Conservation (phyloP, 1,139 yeast species). For the Kluyveromyces marxianus region DNA sequence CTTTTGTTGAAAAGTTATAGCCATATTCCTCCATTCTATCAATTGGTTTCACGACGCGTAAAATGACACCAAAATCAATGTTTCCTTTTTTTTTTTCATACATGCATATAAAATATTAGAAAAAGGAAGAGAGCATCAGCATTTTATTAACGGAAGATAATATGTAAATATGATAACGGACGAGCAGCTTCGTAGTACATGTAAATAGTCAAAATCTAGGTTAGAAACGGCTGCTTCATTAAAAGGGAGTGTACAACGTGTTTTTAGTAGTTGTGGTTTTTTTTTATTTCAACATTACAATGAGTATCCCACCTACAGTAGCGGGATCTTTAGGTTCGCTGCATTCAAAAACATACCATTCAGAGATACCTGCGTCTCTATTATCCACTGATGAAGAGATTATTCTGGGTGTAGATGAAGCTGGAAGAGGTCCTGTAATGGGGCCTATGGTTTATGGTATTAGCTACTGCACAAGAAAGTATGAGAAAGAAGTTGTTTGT, state of each 20-base stretch:
- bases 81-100: too few relatives aligned
- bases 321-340: constrained; percentile 10
- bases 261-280: too few relatives aligned
- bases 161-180: too few relatives aligned
- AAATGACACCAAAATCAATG: not conserved
- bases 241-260: too few relatives aligned
- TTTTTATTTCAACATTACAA: too few relatives aligned
- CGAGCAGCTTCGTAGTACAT: too few relatives aligned
- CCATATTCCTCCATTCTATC: not conserved
- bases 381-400: constrained; percentile 6
- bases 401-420: constrained; percentile 90
- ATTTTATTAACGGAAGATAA: not conserved
- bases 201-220: not conserved
- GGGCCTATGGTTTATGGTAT: constrained; percentile 97
- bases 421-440: constrained; percentile 95
- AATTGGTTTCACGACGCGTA: not conserved
- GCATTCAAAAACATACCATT: constrained; percentile 1
- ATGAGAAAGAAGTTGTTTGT: constrained; percentile 42
- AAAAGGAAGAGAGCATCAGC: not conserved
- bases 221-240: not conserved
- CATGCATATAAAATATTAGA: not conserved
- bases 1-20: not conserved
- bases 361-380: constrained; percentile 2
- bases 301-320: constrained; percentile 26
- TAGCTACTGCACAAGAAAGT: constrained; percentile 60